phyloP scores from a whole-genome alignment of 768 basidiomycete species.

The Cystobasidiopsis lactophilus region DNA sequence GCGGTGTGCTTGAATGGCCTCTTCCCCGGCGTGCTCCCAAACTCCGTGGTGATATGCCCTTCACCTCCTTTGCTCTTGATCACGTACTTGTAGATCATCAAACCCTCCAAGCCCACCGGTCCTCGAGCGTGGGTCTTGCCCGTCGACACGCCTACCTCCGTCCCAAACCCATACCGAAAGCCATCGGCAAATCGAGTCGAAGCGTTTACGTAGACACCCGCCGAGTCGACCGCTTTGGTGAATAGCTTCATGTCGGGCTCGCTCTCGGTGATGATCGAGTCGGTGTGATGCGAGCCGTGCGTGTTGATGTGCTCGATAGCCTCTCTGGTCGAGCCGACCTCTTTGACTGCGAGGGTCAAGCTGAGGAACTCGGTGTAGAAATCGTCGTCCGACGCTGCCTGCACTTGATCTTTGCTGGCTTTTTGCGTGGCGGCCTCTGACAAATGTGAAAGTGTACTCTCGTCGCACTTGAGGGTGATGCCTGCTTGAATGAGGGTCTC shows the following conservation, averaged over 20 bases:
- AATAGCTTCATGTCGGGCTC: slow-evolving; percentile 40
- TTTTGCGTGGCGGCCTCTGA: slow-evolving; percentile 31
- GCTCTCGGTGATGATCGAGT: slow-evolving; percentile 70
- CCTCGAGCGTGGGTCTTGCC: slow-evolving; percentile 91
- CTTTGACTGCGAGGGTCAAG: slow-evolving; percentile 56
- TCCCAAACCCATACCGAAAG: slow-evolving; percentile 87
- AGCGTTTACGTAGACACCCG: slow-evolving; percentile 83
- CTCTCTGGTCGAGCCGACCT: slow-evolving; percentile 43
- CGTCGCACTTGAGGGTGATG: slow-evolving; percentile 64
- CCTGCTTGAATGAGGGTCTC: slow-evolving; percentile 40
- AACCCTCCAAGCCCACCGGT: slow-evolving; percentile 42
- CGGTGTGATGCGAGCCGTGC: slow-evolving; percentile 89
- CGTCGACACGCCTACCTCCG: slow-evolving; percentile 93
- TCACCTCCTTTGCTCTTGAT: slow-evolving; percentile 46
- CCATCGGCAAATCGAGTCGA: slow-evolving; percentile 93
- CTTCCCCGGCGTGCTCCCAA: slow-evolving; percentile 46
- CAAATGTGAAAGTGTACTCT: slow-evolving; percentile 28
- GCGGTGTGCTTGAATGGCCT: slow-evolving; percentile 33
- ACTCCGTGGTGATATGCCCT: slow-evolving; percentile 74
- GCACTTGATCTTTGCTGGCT: slow-evolving; percentile 23
- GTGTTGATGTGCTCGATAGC: slow-evolving; percentile 79
- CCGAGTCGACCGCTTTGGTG: slow-evolving; percentile 69
- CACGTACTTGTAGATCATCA: slow-evolving; percentile 93
- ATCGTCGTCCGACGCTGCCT: slow-evolving; percentile 24
- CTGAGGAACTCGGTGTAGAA: slow-evolving; percentile 78